Evolutionary conservation across 331 rosid genomes (phyloP), one percentile per base, ranked within the genome.

Genomic region (Quercus lobata): DNA sequence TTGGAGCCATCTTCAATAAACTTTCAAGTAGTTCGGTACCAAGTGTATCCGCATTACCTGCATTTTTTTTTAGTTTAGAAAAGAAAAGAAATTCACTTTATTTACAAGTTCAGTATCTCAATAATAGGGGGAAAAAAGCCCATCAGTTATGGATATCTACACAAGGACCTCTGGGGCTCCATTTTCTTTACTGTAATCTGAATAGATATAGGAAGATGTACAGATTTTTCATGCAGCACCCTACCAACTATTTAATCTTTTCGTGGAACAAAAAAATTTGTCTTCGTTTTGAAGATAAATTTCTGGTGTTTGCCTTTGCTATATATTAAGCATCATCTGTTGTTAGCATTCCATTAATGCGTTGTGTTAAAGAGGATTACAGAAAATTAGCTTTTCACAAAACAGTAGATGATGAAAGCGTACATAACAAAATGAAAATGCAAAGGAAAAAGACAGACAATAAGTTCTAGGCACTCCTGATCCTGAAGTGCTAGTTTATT

Each of bases 1-100:
- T 93, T 2, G 97, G 99, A 24, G 98, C 97, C 99, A 96, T 96
- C 88, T 91, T 96, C 87, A 96, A 79, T 81, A 96, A 84, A 84
- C 97, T 90, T 82, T 96, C 99, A 68, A 96, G 98, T 53, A 91
- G 79, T 55, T 96, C 99, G 2, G 89, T 84, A 78, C 98, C 98
- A 80, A 96, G 94, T 25, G 94, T 90, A 78, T 96, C 99, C 5
- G 93, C 90, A 79, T 86, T 85, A 70, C 99, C 99, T 96, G 84
- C 80, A 69, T 71, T 27, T 65, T 27, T 58, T 12, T 49, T 49
- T 49, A 49, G 30, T 2, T 3, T n/a, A n/a, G 5, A 9, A 60
- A 21, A 66, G 9, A 82, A 27, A 32, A 73, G 37, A 19, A 74
- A 73, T 57, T 25, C 25, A 32, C 24, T 17, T 72, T 24, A 55